Percentiles rank a stretch among this genome's conserved stretches.
Conservation (phyloP, 768 basidiomycete species). For the Amyloporia xantha region DNA sequence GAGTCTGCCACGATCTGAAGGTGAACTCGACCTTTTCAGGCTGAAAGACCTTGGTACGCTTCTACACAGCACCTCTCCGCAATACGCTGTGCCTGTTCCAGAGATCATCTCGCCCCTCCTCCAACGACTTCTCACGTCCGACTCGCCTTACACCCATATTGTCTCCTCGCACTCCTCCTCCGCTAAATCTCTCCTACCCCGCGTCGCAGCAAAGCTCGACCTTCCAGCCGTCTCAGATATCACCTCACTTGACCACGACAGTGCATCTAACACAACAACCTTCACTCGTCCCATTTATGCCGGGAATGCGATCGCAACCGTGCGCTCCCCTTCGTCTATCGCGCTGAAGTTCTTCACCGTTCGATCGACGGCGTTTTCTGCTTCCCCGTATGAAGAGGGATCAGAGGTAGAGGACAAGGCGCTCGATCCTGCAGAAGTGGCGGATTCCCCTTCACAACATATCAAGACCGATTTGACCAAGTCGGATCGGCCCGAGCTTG, state of each 20-base stretch:
- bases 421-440: slow-evolving; percentile 56
- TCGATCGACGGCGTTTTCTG: slow-evolving; percentile 82
- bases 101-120: slow-evolving; percentile 81
- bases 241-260: slow-evolving; percentile 71
- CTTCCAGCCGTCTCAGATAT: slow-evolving; percentile 90
- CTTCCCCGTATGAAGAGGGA: slow-evolving; percentile 46
- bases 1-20: background rate
- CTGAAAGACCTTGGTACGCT: slow-evolving; percentile 61
- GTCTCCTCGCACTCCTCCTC: slow-evolving; percentile 88
- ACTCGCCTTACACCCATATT: slow-evolving; percentile 77
- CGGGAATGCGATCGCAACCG: slow-evolving; percentile 93
- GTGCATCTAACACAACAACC: slow-evolving; percentile 63
- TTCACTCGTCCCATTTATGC: slow-evolving; percentile 96
- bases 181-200: slow-evolving; percentile 89
- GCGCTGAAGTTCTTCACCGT: slow-evolving; percentile 93
- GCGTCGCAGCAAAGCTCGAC: slow-evolving; percentile 85
- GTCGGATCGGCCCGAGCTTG: slow-evolving; percentile 90
- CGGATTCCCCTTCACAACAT: slow-evolving; percentile 53
- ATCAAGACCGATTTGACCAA: slow-evolving; percentile 73
- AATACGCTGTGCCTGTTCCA: slow-evolving; percentile 63
- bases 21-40: slow-evolving; percentile 31
- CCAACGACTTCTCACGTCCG: slow-evolving; percentile 60
- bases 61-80: slow-evolving; percentile 62
- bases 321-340: slow-evolving; percentile 71
- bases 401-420: slow-evolving; percentile 53